phyloP scores from a whole-genome alignment of 768 basidiomycete species.

The Daedaleopsis sinensis region DNA sequence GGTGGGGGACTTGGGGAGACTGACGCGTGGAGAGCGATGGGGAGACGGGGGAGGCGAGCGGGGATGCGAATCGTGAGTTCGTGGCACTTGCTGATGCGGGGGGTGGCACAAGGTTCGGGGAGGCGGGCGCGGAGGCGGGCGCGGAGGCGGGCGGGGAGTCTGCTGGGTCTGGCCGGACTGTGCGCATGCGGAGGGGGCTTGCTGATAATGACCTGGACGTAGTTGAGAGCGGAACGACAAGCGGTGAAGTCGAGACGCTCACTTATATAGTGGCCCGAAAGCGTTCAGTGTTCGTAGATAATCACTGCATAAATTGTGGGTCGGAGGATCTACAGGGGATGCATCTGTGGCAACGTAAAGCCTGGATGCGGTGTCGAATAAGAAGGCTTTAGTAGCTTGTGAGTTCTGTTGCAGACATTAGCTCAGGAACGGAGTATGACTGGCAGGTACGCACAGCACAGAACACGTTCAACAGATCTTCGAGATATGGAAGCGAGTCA shows the following conservation, averaged over 20 bases:
- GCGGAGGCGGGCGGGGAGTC: background rate
- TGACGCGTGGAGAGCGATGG: conserved; percentile 1
- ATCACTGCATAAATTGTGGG: conserved; percentile 88
- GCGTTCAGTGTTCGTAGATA: conserved; percentile 87
- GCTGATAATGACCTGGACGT: conserved; percentile 22
- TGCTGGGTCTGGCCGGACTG: conserved; percentile 10
- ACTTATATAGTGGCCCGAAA: conserved; percentile 89
- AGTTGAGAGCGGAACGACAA: background rate
- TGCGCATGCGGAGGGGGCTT: conserved; percentile 22
- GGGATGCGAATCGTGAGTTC: background rate
- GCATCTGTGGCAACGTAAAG: conserved; percentile 94
- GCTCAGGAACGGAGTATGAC: background rate
- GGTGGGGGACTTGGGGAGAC: background rate
- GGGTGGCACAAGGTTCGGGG: background rate
- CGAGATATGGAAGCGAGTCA: conserved; percentile 82
- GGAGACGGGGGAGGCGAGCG: conserved; percentile 7
- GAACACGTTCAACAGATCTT: conserved; percentile 86
- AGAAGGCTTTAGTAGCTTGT: conserved; percentile 89
- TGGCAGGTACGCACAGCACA: conserved; percentile 56
- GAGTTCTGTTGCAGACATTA: conserved; percentile 61
- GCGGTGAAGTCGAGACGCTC: conserved; percentile 10
- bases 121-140: background rate
- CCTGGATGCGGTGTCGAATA: conserved; percentile 85
- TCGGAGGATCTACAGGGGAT: conserved; percentile 86
- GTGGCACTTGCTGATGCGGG: background rate